Percentiles rank a stretch among this genome's conserved stretches.
phyloP scores from a whole-genome alignment of 805 yeast species.

The Zygoascus flipseniorum region DNA sequence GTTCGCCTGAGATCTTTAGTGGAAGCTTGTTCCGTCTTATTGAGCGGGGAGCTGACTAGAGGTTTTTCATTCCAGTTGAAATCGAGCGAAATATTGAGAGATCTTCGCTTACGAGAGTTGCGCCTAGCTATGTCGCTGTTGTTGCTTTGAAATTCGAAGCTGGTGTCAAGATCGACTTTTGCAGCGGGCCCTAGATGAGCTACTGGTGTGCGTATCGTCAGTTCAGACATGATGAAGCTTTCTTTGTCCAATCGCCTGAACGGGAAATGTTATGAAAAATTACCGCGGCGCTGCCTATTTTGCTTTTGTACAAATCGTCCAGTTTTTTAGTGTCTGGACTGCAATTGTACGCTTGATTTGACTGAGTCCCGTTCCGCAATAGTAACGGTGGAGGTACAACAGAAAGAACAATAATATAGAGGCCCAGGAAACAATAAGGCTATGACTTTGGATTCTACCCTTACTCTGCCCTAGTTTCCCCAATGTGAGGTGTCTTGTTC shows the following conservation, averaged over 20 bases:
- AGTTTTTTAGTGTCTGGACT: not conserved
- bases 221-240: not conserved
- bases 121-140: not conserved
- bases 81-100: constrained; percentile 9
- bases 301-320: not conserved
- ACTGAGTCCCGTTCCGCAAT: too few species aligned
- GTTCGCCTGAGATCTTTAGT: not conserved
- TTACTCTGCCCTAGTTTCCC: too few species aligned
- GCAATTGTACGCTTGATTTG: too few species aligned
- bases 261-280: not conserved
- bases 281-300: too few species aligned
- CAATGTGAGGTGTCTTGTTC: too few species aligned
- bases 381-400: too few species aligned
- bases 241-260: not conserved
- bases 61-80: not conserved
- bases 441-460: too few species aligned
- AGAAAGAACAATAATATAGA: too few species aligned
- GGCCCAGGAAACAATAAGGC: too few species aligned
- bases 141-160: not conserved
- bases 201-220: too few species aligned
- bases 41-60: not conserved
- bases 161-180: not conserved
- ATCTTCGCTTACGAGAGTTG: constrained; percentile 12
- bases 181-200: not conserved
- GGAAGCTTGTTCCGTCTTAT: not conserved